Evolutionary conservation across 495 filamentous ascomycete species (phyloP), one percentile per base, ranked within the genome.

Genomic region (Apiosordaria backusii): DNA sequence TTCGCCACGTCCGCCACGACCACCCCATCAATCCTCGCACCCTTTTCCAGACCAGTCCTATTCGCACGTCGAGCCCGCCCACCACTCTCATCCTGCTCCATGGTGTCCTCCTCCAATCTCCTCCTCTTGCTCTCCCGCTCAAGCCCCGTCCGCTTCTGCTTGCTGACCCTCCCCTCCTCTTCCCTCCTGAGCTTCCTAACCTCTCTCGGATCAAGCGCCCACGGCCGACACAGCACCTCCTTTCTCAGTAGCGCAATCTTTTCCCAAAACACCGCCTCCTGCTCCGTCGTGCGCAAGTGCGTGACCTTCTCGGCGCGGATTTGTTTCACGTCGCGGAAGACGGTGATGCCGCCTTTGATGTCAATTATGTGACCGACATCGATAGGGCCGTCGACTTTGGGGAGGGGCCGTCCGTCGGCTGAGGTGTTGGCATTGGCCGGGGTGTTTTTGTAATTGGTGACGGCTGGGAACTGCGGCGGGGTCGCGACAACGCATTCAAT

Each of bases 201-300:
- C 67, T 91, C 82, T 62, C 77, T 80, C 4, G 75, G 76, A 4
- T 76, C 77, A 23, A 96, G 61, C 13, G 82, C 68, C 93, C 93
- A 97, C 6, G 91, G 90, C 62, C 77, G 77, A 10, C 78, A 77
- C 26, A 98, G 82, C 6, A 92, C 81, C 9, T 90, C 82, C 16
- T 75, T 78, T 24, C 86, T 81, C 69, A 92, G 94, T 63, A 80
- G 77, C 6, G 79, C 72, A 15, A 86, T 83, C 76, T 91, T 87
- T 24, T 85, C 82, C 87, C 93, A 89, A n/a, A 91, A 92, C 16
- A 75, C 72, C 26, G 91, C 88, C 73, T 99, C 95, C 24, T 88
- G 84, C 66, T 88, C 87, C n/a, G 89, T 92, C 45, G 87, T 84
- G 0, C 67, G 67, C 0, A 94, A 61, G 0, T 83, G 71, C 57